Percentiles rank a stretch among this genome's conserved stretches.
Evolutionary conservation across 345 rosid species (phyloP).

Genomic region (Laguncularia racemosa): DNA sequence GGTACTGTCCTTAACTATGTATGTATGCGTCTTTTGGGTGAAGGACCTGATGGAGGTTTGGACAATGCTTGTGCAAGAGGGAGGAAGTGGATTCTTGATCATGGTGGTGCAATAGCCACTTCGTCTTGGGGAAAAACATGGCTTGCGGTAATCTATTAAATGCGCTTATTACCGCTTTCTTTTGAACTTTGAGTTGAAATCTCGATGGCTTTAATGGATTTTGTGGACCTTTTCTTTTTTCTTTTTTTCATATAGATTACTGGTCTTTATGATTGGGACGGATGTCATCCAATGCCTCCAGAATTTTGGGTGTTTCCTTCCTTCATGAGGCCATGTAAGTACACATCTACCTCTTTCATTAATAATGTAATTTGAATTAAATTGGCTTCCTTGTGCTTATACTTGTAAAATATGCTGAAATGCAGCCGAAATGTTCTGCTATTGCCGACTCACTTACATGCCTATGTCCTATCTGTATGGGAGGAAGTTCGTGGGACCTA

Average conservation of each 20-base stretch:
- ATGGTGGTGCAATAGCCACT: conserved; percentile 30
- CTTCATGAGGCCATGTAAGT: conserved; percentile 43
- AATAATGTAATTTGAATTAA: background rate
- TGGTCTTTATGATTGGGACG: conserved; percentile 53
- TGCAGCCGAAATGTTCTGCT: conserved; percentile 62
- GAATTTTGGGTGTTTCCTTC: conserved; percentile 64
- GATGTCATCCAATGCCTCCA: conserved; percentile 64
- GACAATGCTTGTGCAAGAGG: conserved; percentile 36
- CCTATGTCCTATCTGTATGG: conserved; percentile 69
- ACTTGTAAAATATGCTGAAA: background rate
- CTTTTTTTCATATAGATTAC: conserved; percentile 14
- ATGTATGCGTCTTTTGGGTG: conserved; percentile 44
- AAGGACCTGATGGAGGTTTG: conserved; percentile 33
- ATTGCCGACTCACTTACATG: conserved; percentile 57
- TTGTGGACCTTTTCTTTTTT: background rate
- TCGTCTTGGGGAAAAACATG: conserved; percentile 59
- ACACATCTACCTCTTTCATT: background rate
- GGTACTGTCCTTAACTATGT: conserved; percentile 38
- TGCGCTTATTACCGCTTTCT: background rate
- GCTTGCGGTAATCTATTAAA: conserved; percentile 26
- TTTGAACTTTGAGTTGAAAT: background rate
- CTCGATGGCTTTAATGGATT: background rate
- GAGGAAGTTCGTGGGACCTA: conserved; percentile 47
- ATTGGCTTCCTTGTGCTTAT: too few relatives aligned
- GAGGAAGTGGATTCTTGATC: conserved; percentile 43